Base-by-base conservation (phyloP, 768 basidiomycete genomes). In the Clitopilus passeckerianus region DNA sequence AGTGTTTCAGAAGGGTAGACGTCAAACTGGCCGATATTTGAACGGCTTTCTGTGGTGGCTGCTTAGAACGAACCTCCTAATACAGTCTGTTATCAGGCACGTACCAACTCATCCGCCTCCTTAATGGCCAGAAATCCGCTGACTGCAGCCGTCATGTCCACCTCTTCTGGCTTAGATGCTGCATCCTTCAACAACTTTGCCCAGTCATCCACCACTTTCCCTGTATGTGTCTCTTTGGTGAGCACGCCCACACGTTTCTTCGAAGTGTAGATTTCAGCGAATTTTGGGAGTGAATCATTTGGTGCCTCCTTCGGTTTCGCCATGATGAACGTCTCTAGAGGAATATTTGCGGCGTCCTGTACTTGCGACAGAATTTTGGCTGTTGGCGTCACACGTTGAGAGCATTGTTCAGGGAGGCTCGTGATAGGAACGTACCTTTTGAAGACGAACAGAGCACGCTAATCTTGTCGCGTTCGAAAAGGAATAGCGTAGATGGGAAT, bases 121-220 rank as follows among this genome's bases (percentile, higher is more conserved):
- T 98, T 98, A 23, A 88, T 83, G 0, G 90, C 87, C 80, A 98
- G 85, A 54, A 92, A 77, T 0, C 86, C 75, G 0, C 94, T 91
- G 15, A 97, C 75, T 0, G 89, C 85, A 1, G 85, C 75, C 0
- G 85, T 79, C 70, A 95, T 89, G 67, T 98, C 97, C 20, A 91
- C 78, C 34, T 86, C 68, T 65, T 94, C 89, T 6, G 93, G 86
- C 65, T 87, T 87, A 5, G 74, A 79, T 5, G 75, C 70, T 12
- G 84, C 75, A 15, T 77, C 81, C 5, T 77, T 74, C 18, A 93
- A 68, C 16, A 82, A 79, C 54, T 81, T 81, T 60, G 86, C 86
- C 95, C 95, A 98, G 63, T 97, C 95, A 27, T 82, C 80, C 22
- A 92, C 80, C 59, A 97, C 75, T 72, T 96, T 97, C 60, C 97